Evolutionary conservation across 2,329 filamentous ascomycete genomes (phyloP), one percentile per base, ranked within the genome.

Genomic region (Huntiella savannae): DNA sequence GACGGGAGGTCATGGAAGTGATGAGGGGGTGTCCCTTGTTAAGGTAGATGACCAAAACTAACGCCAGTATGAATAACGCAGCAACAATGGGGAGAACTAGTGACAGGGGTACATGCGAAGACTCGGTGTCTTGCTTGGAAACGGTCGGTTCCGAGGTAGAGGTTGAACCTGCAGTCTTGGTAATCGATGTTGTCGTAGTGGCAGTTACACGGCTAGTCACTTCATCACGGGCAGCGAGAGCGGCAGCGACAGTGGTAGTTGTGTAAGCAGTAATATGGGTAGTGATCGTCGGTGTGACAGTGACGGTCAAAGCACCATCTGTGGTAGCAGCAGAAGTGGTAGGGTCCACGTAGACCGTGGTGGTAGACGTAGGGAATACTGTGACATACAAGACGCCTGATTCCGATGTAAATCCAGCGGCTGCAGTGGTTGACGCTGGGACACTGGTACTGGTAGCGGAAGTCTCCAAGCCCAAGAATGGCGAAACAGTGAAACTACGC

Each of bases 231-330:
- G 40, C 40, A 32, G 17, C 40, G 22, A 41, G 17, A 12, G 40
- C 40, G 33, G 19, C 40, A 15, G 40, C 40, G 6, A 13, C 40
- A 17, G 15, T 15, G 40, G 40, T 12, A 41, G 40, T 32, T 28
- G 19, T 7, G 11, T 41, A 15, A 4, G 40, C 40, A 1, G 40
- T 41, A 11, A 41, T 22, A 12, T 32, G 8, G 22, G 28, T 12
- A 11, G 19, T 41, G 40, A 41, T 41, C 4, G 40, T 41, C 5
- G 40, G 40, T n/a, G 40, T 41, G 8, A 41, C 40, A 13, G 40
- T 41, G 12, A 11, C 15, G 37, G 19, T 19, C 15, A 39, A 5
- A 7, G 37, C 15, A 11, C 37, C 15, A 13, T 19, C 37, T 11
- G 37, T 39, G 37, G 12, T 37, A 19, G 37, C 37, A 11, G 37